Evolutionary conservation across 1,139 yeast genomes (phyloP).

Genomic region (Yamadazyma songkhlaensis): DNA sequence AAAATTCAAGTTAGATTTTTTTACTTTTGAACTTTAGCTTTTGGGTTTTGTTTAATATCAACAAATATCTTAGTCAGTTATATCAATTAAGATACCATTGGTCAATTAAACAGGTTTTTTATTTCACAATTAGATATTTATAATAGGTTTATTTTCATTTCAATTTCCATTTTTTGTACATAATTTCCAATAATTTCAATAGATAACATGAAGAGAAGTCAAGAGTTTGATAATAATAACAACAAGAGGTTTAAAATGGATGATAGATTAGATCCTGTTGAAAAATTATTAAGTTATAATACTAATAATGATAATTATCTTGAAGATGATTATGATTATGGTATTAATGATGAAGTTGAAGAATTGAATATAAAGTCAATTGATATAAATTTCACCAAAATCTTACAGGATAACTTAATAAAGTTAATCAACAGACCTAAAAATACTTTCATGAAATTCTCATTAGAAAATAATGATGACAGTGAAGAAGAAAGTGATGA

Average conservation of each 20-base stretch:
- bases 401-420: conserved; percentile 39
- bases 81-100: no score
- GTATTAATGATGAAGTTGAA: conserved; percentile 10
- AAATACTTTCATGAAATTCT: conserved; percentile 2
- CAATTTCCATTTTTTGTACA: neutral
- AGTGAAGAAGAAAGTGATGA: neutral
- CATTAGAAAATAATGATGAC: neutral
- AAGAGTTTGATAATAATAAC: neutral
- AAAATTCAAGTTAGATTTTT: neutral
- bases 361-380: conserved; percentile 10
- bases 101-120: no score
- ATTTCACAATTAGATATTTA: no score
- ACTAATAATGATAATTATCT: conserved; percentile 13
- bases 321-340: conserved; percentile 3
- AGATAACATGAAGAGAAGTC: neutral
- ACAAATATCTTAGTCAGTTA: no score
- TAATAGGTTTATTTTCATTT: neutral
- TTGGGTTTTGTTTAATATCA: neutral
- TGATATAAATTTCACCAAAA: conserved; percentile 38
- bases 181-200: neutral
- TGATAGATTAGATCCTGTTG: conserved; percentile 45
- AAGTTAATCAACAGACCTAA: conserved; percentile 26
- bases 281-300: conserved; percentile 39
- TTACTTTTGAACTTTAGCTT: neutral
- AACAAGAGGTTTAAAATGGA: conserved; percentile 11